Percentiles rank a stretch among this genome's conserved stretches.
Conservation (phyloP, 2,329 filamentous ascomycete species). For the Ophiocordyceps robertsii region DNA sequence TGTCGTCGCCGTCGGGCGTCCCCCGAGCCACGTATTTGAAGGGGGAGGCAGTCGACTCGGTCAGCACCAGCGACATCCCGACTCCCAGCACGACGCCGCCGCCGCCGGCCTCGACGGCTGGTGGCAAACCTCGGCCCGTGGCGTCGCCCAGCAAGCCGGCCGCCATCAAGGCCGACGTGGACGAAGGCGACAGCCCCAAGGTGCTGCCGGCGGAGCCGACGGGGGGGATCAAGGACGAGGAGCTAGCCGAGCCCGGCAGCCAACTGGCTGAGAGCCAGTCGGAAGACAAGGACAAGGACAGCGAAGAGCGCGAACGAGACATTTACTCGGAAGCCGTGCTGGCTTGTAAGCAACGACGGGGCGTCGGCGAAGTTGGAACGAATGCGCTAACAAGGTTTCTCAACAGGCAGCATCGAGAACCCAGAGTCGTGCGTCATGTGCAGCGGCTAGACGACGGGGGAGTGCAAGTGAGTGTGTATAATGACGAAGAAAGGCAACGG, state of each 20-base stretch:
- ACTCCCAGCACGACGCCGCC: slow-evolving; percentile 57
- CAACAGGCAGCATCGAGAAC: slow-evolving; percentile 82
- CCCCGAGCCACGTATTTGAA: slow-evolving; percentile 54
- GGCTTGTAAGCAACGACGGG: slow-evolving; percentile 51
- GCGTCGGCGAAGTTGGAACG: not conserved
- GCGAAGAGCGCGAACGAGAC: slow-evolving; percentile 67
- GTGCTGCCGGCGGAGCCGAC: slow-evolving; percentile 59
- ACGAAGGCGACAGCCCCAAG: slow-evolving; percentile 69
- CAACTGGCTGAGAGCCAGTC: slow-evolving; percentile 38
- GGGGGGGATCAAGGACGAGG: slow-evolving; percentile 48
- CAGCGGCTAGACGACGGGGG: slow-evolving; percentile 53
- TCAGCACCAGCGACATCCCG: slow-evolving; percentile 46
- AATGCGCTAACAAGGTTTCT: slow-evolving; percentile 15
- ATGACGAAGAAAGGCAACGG: slow-evolving; percentile 11
- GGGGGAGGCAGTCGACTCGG: slow-evolving; percentile 31
- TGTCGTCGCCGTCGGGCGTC: slow-evolving; percentile 45
- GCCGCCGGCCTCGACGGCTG: slow-evolving; percentile 31
- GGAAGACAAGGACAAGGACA: slow-evolving; percentile 62
- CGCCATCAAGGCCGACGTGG: slow-evolving; percentile 62
- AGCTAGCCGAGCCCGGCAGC: slow-evolving; percentile 44
- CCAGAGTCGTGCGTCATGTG: slow-evolving; percentile 94
- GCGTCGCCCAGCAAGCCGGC: slow-evolving; percentile 48
- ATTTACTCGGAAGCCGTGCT: slow-evolving; percentile 92
- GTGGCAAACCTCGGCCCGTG: slow-evolving; percentile 27
- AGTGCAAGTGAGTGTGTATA: slow-evolving; percentile 7